phyloP scores from a whole-genome alignment of 176 grass and related monocot species.

The Hyparrhenia diplandra region DNA sequence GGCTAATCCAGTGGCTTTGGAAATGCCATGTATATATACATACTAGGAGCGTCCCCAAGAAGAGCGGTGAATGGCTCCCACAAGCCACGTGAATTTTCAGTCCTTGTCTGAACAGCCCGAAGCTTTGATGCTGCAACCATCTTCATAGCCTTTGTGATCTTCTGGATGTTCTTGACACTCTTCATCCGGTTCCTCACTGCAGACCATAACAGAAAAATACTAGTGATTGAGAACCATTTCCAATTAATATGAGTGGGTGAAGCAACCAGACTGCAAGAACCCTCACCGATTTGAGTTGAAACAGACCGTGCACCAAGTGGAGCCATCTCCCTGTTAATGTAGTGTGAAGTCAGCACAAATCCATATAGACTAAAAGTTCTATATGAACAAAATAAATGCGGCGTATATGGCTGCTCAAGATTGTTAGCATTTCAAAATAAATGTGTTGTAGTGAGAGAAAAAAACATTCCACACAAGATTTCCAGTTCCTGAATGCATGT shows the following conservation, averaged over 20 bases:
- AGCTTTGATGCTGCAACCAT: constrained; percentile 98
- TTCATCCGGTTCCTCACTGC: constrained; percentile 95
- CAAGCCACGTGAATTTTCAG: constrained; percentile 88
- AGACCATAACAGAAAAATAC: neutral
- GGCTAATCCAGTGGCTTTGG: neutral
- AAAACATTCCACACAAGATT: neutral
- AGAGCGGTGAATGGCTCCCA: constrained; percentile 94
- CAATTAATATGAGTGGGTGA: neutral
- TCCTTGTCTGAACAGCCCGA: constrained; percentile 77
- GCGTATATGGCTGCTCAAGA: neutral
- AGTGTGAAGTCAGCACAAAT: neutral
- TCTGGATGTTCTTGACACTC: constrained; percentile 96
- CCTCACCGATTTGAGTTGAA: constrained; percentile 87
- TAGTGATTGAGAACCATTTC: neutral
- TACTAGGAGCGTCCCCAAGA: constrained; percentile 90
- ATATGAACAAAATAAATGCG: neutral
- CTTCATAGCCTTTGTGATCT: constrained; percentile 99
- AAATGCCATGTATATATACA: constrained; percentile 16
- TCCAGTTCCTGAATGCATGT: neutral
- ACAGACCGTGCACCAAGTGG: constrained; percentile 52
- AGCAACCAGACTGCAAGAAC: neutral
- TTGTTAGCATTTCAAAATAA: neutral
- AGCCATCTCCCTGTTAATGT: constrained; percentile 51
- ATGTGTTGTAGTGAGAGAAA: neutral
- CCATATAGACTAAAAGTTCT: neutral